These are phyloP conservation scores for Xylariaceae sp. DNA, from an alignment of 2,329 filamentous ascomycete species.

Conservation along the genomic window DNA sequence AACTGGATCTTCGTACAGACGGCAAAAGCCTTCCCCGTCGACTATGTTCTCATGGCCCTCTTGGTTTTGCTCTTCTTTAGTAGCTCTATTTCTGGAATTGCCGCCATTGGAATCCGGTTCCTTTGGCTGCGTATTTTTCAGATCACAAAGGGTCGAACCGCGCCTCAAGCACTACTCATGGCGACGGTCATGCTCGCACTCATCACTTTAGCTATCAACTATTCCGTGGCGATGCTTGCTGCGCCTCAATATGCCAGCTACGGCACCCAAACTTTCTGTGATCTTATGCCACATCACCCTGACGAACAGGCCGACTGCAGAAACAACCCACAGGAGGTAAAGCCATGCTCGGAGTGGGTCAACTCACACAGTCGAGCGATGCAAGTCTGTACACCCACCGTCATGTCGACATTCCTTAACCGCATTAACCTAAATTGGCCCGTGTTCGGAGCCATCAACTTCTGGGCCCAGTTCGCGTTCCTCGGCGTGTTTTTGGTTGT, in stretches of 20 bases:
- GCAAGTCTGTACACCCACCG: slow-evolving; percentile 83
- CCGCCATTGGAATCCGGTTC: slow-evolving; percentile 88
- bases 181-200: slow-evolving; percentile 88
- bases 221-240: slow-evolving; percentile 87
- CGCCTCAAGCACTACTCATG: slow-evolving; percentile 86
- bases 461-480: slow-evolving; percentile 96
- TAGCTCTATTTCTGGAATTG: slow-evolving; percentile 82
- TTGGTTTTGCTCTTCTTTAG: slow-evolving; percentile 85
- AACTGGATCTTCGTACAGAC: slow-evolving; percentile 86
- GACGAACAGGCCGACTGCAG: slow-evolving; percentile 74
- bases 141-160: slow-evolving; percentile 83
- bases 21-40: slow-evolving; percentile 81
- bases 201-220: slow-evolving; percentile 88
- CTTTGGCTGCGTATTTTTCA: slow-evolving; percentile 93
- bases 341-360: slow-evolving; percentile 76
- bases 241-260: slow-evolving; percentile 94
- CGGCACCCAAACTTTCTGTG: slow-evolving; percentile 92
- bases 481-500: slow-evolving; percentile 79
- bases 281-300: slow-evolving; percentile 60
- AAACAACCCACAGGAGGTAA: slow-evolving; percentile 67
- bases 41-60: slow-evolving; percentile 86
- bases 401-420: slow-evolving; percentile 91
- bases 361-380: slow-evolving; percentile 64
- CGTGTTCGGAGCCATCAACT: slow-evolving; percentile 87
- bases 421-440: slow-evolving; percentile 91